These are phyloP conservation scores for Quercus lobata DNA, from an alignment of 331 rosid genomes.

Conservation along the genomic window DNA sequence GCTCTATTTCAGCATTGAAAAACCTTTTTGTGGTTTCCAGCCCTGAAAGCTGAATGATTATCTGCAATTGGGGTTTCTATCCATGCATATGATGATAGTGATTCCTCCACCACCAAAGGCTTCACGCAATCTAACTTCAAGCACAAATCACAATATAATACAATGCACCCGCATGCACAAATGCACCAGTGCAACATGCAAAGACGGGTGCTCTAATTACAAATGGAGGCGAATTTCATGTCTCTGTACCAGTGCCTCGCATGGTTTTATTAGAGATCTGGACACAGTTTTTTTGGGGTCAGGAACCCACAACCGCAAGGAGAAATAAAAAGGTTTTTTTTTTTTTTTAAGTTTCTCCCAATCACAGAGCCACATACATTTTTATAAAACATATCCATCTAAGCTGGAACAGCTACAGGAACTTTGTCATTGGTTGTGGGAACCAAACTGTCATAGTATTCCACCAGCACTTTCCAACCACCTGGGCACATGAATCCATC, in stretches of 20 bases:
- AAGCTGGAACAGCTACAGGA: slow-evolving; percentile 79
- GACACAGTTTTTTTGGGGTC: slow-evolving; percentile 24
- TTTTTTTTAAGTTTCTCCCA: slow-evolving; percentile 47
- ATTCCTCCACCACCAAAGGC: not conserved
- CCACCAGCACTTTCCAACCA: slow-evolving; percentile 94
- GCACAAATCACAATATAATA: slow-evolving; percentile 40
- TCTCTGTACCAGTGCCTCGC: slow-evolving; percentile 47
- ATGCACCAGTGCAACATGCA: slow-evolving; percentile 54
- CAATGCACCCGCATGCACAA: slow-evolving; percentile 38
- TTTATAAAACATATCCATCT: slow-evolving; percentile 28
- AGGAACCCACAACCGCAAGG: slow-evolving; percentile 30
- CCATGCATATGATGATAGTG: not conserved
- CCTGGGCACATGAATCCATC: slow-evolving; percentile 99
- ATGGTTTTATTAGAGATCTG: slow-evolving; percentile 32
- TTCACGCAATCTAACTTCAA: slow-evolving; percentile 9
- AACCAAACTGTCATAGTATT: slow-evolving; percentile 79
- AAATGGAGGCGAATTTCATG: slow-evolving; percentile 38
- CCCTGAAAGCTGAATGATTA: not conserved
- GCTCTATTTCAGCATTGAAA: not conserved
- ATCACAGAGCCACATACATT: slow-evolving; percentile 17
- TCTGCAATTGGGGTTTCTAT: not conserved
- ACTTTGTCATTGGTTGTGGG: slow-evolving; percentile 46
- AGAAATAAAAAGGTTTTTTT: slow-evolving; percentile 20
- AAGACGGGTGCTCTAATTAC: slow-evolving; percentile 31
- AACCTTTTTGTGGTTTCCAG: not conserved